A percentile compares a stretch with the other conserved stretches of the same genome.
Conservation (phyloP, 2,329 filamentous ascomycete species). For the Drechslera avenae region DNA sequence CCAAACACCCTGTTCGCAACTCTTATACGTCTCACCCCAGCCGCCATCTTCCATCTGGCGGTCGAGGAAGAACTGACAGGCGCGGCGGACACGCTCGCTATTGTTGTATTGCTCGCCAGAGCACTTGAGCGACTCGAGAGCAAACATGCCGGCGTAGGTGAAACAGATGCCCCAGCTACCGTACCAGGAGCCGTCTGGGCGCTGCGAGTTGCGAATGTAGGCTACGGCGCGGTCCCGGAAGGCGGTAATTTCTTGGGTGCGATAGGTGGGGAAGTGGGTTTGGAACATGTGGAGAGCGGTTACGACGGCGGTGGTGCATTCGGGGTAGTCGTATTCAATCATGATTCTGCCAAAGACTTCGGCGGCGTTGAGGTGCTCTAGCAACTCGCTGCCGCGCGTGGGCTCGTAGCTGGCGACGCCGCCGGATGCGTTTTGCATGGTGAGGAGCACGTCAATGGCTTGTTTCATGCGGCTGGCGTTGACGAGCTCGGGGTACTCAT, state of each 20-base stretch:
- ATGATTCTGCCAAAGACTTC: slow-evolving; percentile 98
- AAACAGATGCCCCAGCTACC: slow-evolving; percentile 98
- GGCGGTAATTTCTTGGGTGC: slow-evolving; percentile 71
- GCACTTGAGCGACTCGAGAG: slow-evolving; percentile 80
- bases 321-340: slow-evolving; percentile 98
- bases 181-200: slow-evolving; percentile 90
- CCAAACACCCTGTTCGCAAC: slow-evolving; percentile 78
- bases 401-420: slow-evolving; percentile 91
- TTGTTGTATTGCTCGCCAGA: slow-evolving; percentile 82
- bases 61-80: slow-evolving; percentile 83
- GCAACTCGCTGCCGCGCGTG: slow-evolving; percentile 73
- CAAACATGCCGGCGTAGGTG: slow-evolving; percentile 97
- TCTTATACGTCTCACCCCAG: slow-evolving; percentile 94
- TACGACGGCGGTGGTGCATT: slow-evolving; percentile 94
- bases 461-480: slow-evolving; percentile 81
- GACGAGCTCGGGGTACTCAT: slow-evolving; percentile 72
- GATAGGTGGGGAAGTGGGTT: slow-evolving; percentile 80
- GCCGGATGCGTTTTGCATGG: slow-evolving; percentile 86
- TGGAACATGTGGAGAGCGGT: slow-evolving; percentile 84
- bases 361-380: slow-evolving; percentile 90
- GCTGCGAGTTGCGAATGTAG: slow-evolving; percentile 83
- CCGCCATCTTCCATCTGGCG: slow-evolving; percentile 89
- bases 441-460: slow-evolving; percentile 85
- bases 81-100: slow-evolving; percentile 71
- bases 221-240: slow-evolving; percentile 76